phyloP scores from a whole-genome alignment of 2,329 filamentous ascomycete species.

The Exophiala viscosa region DNA sequence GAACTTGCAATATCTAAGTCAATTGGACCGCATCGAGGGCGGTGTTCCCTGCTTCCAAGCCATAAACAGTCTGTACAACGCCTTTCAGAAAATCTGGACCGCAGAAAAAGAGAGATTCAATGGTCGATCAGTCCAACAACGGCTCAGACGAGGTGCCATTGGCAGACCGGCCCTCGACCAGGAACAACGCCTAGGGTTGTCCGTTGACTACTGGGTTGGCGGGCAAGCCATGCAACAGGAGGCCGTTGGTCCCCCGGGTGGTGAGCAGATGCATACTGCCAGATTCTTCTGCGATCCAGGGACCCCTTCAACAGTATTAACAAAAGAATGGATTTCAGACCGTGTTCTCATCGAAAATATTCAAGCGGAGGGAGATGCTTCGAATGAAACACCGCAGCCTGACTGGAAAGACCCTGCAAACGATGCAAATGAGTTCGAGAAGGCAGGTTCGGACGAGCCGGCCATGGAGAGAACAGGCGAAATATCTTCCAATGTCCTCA shows the following conservation, averaged over 20 bases:
- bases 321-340: constrained; percentile 41
- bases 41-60: constrained; percentile 47
- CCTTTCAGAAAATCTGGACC: constrained; percentile 42
- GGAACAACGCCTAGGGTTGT: constrained; percentile 38
- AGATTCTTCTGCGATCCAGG: constrained; percentile 45
- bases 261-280: constrained; percentile 33
- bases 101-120: constrained; percentile 37
- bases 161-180: constrained; percentile 43
- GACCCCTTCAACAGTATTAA: constrained; percentile 42
- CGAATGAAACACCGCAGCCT: constrained; percentile 38
- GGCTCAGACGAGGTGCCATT: constrained; percentile 40
- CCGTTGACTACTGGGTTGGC: constrained; percentile 41
- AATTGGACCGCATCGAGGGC: constrained; percentile 42
- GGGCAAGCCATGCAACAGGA: constrained; percentile 28
- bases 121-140: constrained; percentile 34
- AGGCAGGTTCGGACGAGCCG: constrained; percentile 34
- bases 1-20: constrained; percentile 44
- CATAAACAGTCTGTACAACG: constrained; percentile 42
- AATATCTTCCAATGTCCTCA: constrained; percentile 36
- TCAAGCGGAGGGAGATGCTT: constrained; percentile 36
- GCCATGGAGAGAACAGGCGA: constrained; percentile 36
- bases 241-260: constrained; percentile 23
- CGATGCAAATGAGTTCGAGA: constrained; percentile 7
- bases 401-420: constrained; percentile 28
- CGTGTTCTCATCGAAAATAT: constrained; percentile 34